Base-by-base conservation (phyloP, 495 filamentous ascomycete species). In the Trichoderma erinaceum region DNA sequence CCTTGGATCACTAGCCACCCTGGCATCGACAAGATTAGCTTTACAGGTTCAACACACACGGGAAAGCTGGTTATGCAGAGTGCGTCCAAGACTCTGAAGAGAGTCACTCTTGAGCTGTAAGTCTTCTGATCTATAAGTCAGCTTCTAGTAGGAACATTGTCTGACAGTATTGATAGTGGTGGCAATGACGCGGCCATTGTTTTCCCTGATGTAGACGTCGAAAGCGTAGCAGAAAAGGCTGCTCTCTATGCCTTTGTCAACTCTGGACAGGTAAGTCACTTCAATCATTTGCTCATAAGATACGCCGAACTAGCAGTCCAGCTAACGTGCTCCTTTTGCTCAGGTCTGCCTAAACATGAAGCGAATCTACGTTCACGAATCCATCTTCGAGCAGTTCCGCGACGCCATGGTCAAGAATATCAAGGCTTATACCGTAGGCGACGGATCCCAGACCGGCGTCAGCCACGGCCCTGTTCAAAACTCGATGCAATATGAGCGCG, bases 151-250 rank as follows among this genome's bases (percentile, higher is more conserved):
- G 21, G 21, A 23, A 21, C 16, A 11, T 56, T 25, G 4, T 56
- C 50, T 56, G 10, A 56, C 7, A 21, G n/a, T 6, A 56, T 61
- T 23, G 56, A 15, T 11, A 61, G 56, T 3, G 89, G 88, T n/a
- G 90, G 89, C 38, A 91, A 92, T 71, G 86, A 91, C 74, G 83
- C 89, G 0, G 83, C 83, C 64, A 86, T 91, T 68, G 78, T 92
- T 25, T 85, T 84, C 69, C 78, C 82, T 0, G 88, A 91, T 75
- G 88, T 87, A 12, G 87, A 90, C 68, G 80, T 92, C 41, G 82
- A 85, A 43, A 80, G 80, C 32, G 79, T 84, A 15, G 84, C 87
- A 13, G 84, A 84, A 61, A 61, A 61, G 12, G 73, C 80, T 4
- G 82, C 82, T 16, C 76, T 77, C 50, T 82, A 84, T 46, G 82